A percentile compares a stretch with the other conserved stretches of the same genome.
Evolutionary conservation across 495 filamentous ascomycete species (phyloP).

Genomic region (Extremus antarcticus): DNA sequence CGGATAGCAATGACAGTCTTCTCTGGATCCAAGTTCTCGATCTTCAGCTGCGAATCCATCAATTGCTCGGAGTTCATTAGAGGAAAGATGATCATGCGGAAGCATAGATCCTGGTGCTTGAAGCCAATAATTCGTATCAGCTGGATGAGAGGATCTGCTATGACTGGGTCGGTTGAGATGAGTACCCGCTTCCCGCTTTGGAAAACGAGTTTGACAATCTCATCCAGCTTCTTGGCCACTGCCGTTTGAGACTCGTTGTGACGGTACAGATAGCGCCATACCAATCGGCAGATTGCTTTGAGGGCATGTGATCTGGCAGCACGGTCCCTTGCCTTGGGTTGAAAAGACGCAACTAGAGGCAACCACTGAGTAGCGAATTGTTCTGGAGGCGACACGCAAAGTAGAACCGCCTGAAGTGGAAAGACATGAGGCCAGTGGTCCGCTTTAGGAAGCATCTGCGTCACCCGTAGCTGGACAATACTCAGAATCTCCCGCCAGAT

Average conservation of each 20-base stretch:
- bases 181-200: conserved; percentile 66
- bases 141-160: conserved; percentile 82
- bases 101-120: conserved; percentile 86
- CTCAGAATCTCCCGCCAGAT: conserved; percentile 80
- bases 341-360: conserved; percentile 61
- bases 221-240: conserved; percentile 71
- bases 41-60: conserved; percentile 57
- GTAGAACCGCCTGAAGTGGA: conserved; percentile 68
- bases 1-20: conserved; percentile 92
- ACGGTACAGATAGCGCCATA: conserved; percentile 93
- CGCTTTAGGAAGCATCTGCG: conserved; percentile 77
- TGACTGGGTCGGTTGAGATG: conserved; percentile 64
- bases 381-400: conserved; percentile 80
- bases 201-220: conserved; percentile 71
- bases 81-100: conserved; percentile 83
- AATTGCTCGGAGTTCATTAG: conserved; percentile 88
- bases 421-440: conserved; percentile 83
- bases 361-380: conserved; percentile 77
- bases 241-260: conserved; percentile 57
- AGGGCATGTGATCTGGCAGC: conserved; percentile 67
- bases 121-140: conserved; percentile 91
- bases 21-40: conserved; percentile 91
- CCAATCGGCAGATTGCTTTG: conserved; percentile 78
- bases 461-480: conserved; percentile 59
- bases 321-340: conserved; percentile 73